Conservation (phyloP, 2,329 filamentous ascomycete species). For the Torrubiella hemipterigena region DNA sequence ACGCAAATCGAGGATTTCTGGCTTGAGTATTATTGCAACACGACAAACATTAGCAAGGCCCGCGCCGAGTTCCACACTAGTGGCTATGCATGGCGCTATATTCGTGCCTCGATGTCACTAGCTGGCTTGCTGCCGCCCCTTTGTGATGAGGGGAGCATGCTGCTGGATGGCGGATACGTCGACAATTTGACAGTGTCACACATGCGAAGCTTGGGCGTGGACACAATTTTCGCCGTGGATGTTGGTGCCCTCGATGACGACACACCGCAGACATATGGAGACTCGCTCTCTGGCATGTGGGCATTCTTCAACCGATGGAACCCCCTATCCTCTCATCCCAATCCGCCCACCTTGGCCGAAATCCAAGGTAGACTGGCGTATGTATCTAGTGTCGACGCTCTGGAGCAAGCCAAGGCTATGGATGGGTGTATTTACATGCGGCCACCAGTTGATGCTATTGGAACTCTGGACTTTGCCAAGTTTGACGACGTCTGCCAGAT, state of each 20-base stretch:
- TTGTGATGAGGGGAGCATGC: constrained; percentile 93
- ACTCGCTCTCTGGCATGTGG: constrained; percentile 92
- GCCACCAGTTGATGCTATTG: constrained; percentile 85
- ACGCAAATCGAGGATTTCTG: constrained; percentile 98
- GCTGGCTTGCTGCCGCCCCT: constrained; percentile 86
- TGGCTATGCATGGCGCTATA: constrained; percentile 95
- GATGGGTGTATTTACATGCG: constrained; percentile 93
- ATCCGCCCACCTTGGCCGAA: constrained; percentile 88
- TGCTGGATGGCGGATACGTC: constrained; percentile 91
- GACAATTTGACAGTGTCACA: constrained; percentile 95
- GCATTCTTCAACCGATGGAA: constrained; percentile 95
- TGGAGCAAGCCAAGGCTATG: constrained; percentile 85
- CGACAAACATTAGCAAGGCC: constrained; percentile 94
- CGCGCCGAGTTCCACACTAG: constrained; percentile 87
- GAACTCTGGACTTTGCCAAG: constrained; percentile 90
- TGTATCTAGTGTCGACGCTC: constrained; percentile 84
- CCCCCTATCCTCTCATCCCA: constrained; percentile 76
- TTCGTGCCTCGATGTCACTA: constrained; percentile 91
- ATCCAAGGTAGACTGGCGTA: constrained; percentile 94
- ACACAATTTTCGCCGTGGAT: constrained; percentile 91
- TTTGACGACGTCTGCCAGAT: constrained; percentile 94
- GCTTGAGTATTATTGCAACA: constrained; percentile 98
- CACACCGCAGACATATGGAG: constrained; percentile 83
- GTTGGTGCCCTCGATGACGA: constrained; percentile 89
- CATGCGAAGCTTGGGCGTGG: constrained; percentile 89